Conservation (phyloP, 768 basidiomycete genomes). For the Psilocybe azurescens region DNA sequence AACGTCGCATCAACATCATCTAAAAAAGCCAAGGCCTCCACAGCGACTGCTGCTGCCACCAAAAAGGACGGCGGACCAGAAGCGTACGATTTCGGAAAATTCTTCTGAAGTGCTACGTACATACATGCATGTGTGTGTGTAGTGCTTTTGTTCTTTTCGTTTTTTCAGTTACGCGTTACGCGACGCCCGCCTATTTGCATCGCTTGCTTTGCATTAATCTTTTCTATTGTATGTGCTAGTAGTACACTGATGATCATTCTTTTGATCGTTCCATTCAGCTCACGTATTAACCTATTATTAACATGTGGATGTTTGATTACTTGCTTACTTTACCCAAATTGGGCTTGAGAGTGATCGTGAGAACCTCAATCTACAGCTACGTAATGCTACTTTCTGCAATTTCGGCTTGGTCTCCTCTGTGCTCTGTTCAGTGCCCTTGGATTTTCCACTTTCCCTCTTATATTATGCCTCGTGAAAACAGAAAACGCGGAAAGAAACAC, state of each 20-base stretch:
- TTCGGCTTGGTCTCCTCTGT: neutral
- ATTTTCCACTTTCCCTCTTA: neutral
- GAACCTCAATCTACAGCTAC: neutral
- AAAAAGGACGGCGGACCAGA: slow-evolving; percentile 20
- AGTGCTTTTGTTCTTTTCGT: too few species aligned
- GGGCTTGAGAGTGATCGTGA: slow-evolving; percentile 15
- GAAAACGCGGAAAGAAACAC: slow-evolving; percentile 79
- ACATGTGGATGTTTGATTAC: too few species aligned
- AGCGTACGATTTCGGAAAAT: slow-evolving; percentile 65
- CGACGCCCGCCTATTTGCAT: too few species aligned
- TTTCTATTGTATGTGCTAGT: too few species aligned
- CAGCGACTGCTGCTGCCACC: neutral
- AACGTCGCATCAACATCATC: slow-evolving; percentile 34
- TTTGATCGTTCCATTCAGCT: too few species aligned
- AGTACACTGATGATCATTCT: too few species aligned
- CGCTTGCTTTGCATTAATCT: too few species aligned
- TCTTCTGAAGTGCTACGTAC: slow-evolving; percentile 41
- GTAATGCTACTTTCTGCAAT: neutral
- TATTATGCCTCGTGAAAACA: slow-evolving; percentile 73
- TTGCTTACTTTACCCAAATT: slow-evolving; percentile 7
- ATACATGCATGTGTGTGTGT: too few species aligned
- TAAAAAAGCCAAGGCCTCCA: slow-evolving; percentile 28
- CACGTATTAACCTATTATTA: too few species aligned
- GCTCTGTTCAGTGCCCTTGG: slow-evolving; percentile 3
- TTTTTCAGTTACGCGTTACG: too few species aligned